Conservation (phyloP, 1,284 basidiomycete species). For the Trichosporon inkin region DNA sequence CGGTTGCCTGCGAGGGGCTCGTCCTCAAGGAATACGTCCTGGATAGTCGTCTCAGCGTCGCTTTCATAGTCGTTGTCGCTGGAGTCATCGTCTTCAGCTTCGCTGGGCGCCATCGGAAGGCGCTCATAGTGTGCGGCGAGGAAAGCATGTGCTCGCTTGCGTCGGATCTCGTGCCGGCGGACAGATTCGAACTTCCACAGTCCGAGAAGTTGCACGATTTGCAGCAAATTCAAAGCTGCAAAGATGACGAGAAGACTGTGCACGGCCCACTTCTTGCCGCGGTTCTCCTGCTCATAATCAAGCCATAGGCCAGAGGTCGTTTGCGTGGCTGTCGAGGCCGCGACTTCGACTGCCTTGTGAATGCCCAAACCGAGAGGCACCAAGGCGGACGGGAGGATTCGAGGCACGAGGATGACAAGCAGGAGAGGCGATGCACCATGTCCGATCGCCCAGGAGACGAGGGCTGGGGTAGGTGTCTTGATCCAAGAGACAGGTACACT, state of each 20-base stretch:
- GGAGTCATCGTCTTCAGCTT: conserved; percentile 19
- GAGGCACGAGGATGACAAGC: conserved; percentile 68
- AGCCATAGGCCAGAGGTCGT: conserved; percentile 64
- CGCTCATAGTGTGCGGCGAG: conserved; percentile 26
- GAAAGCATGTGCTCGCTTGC: neutral
- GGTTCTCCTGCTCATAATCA: conserved; percentile 33
- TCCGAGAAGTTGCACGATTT: conserved; percentile 56
- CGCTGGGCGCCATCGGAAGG: conserved; percentile 25
- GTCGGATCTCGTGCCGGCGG: conserved; percentile 6
- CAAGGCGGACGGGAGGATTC: conserved; percentile 65
- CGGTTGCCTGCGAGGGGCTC: neutral
- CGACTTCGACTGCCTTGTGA: conserved; percentile 72
- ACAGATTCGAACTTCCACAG: conserved; percentile 52
- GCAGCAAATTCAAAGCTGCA: conserved; percentile 59
- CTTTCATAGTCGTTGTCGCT: conserved; percentile 12
- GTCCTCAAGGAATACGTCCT: conserved; percentile 1
- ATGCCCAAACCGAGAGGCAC: conserved; percentile 72
- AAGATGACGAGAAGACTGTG: conserved; percentile 60
- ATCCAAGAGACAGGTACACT: conserved; percentile 60
- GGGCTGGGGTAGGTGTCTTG: conserved; percentile 59
- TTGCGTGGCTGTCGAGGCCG: conserved; percentile 65
- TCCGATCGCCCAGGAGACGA: conserved; percentile 62
- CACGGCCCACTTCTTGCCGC: conserved; percentile 28
- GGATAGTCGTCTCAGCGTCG: neutral
- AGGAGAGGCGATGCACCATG: conserved; percentile 68